These are phyloP conservation scores for Pyracantha coccinea DNA, from an alignment of 331 rosid genomes.

Conservation along the genomic window DNA sequence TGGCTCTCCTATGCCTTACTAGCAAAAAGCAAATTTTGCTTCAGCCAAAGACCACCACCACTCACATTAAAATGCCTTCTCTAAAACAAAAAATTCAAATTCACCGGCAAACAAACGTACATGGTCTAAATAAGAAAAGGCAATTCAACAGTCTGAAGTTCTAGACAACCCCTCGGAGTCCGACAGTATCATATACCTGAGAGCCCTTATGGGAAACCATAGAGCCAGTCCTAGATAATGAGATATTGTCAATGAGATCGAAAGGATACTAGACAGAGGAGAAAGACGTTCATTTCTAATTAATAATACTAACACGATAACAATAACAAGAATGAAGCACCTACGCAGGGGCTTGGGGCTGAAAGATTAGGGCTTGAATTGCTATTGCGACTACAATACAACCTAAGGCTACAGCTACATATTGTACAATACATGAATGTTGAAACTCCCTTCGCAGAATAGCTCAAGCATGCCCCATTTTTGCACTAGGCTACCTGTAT, in stretches of 20 bases:
- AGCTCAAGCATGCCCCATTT: not conserved
- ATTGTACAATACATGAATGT: slow-evolving; percentile 1
- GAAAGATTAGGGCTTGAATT: slow-evolving; percentile 3
- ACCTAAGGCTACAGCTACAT: not conserved
- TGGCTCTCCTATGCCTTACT: too few species aligned
- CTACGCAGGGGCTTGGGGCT: not conserved
- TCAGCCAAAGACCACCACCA: too few species aligned
- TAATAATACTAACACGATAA: not conserved
- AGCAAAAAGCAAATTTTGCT: too few species aligned
- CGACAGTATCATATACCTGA: not conserved
- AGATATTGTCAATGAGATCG: not conserved
- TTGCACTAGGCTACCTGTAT: slow-evolving; percentile 5
- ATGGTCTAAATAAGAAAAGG: not conserved
- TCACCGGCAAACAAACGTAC: too few species aligned
- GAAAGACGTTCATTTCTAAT: not conserved
- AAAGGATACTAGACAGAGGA: not conserved
- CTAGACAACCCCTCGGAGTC: not conserved
- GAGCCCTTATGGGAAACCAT: not conserved
- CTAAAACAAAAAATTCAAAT: too few species aligned
- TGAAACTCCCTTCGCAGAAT: not conserved
- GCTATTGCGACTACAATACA: not conserved
- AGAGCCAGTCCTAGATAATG: not conserved
- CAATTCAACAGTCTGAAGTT: not conserved
- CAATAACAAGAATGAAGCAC: not conserved
- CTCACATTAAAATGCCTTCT: too few species aligned